Percentiles rank a stretch among this genome's conserved stretches.
Conservation (phyloP, 169 alveolate genomes). For the Plasmodium sp. region DNA sequence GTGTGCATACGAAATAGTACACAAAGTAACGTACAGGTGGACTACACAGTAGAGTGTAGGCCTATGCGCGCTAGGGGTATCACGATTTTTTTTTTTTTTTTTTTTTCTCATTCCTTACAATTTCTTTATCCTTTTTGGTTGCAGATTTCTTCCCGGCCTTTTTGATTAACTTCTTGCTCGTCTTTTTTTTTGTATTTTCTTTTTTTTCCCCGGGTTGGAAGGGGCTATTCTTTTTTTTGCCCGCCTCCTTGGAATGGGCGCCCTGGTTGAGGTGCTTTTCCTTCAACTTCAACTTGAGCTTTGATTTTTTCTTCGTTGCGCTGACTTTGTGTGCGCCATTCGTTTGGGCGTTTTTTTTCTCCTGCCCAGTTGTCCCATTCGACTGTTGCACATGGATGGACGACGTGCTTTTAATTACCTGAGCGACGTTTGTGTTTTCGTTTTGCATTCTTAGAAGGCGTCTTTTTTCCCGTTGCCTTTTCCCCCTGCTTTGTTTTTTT, state of each 20-base stretch:
- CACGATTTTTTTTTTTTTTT: background rate
- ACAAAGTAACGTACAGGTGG: background rate
- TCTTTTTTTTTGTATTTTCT: background rate
- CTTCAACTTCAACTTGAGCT: background rate
- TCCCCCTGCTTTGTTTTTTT: constrained; percentile 63
- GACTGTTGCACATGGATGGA: background rate
- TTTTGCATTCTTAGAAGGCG: constrained; percentile 46
- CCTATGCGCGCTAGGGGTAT: background rate
- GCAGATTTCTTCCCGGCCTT: background rate
- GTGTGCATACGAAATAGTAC: background rate
- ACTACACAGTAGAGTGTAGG: background rate
- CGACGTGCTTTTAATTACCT: background rate
- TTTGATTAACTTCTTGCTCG: background rate
- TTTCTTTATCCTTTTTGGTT: background rate
- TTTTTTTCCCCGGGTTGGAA: constrained; percentile 3
- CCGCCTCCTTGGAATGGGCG: background rate
- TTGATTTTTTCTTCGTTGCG: constrained; percentile 2
- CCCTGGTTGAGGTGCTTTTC: background rate
- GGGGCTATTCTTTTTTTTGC: background rate
- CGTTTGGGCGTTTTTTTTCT: background rate
- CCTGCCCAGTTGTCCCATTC: background rate
- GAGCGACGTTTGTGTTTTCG: constrained; percentile 19
- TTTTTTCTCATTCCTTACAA: background rate
- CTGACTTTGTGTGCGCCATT: background rate
- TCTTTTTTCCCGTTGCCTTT: constrained; percentile 71